Percentiles rank a stretch among this genome's conserved stretches.
phyloP scores from a whole-genome alignment of 306 rosid species.

The Abrus pulchellus region DNA sequence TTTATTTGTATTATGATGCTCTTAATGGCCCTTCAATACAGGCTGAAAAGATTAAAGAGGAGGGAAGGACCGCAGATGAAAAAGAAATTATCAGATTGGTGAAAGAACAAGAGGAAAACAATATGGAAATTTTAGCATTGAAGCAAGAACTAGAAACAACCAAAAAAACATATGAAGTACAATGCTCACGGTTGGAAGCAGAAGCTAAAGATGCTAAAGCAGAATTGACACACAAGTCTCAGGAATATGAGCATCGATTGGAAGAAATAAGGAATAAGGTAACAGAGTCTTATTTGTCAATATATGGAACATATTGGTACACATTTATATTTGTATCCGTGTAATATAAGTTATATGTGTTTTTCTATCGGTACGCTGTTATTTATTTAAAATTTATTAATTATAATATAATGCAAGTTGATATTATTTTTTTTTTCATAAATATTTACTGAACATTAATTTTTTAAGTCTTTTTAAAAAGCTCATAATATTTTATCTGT shows the following conservation, averaged over 20 bases:
- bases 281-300: no score
- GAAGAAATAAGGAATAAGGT: slow-evolving; percentile 52
- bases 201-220: slow-evolving; percentile 54
- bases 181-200: slow-evolving; percentile 59
- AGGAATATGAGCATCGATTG: slow-evolving; percentile 65
- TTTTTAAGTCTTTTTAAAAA: no score
- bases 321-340: no score
- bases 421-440: no score
- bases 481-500: no score
- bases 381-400: no score
- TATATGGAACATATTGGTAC: no score
- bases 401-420: no score
- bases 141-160: slow-evolving; percentile 66
- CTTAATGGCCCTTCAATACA: slow-evolving; percentile 30
- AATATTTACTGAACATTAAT: no score
- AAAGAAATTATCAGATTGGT: slow-evolving; percentile 49
- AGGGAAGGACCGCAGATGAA: slow-evolving; percentile 43
- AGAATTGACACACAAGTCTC: slow-evolving; percentile 56
- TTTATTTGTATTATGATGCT: slow-evolving; percentile 10
- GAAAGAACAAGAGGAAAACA: slow-evolving; percentile 64
- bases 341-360: no score
- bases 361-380: no score
- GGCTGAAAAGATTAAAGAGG: slow-evolving; percentile 36
- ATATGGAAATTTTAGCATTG: slow-evolving; percentile 55
- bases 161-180: slow-evolving; percentile 55